These are phyloP conservation scores for Peniophora sp. DNA, from an alignment of 1,284 basidiomycete species.

Conservation along the genomic window DNA sequence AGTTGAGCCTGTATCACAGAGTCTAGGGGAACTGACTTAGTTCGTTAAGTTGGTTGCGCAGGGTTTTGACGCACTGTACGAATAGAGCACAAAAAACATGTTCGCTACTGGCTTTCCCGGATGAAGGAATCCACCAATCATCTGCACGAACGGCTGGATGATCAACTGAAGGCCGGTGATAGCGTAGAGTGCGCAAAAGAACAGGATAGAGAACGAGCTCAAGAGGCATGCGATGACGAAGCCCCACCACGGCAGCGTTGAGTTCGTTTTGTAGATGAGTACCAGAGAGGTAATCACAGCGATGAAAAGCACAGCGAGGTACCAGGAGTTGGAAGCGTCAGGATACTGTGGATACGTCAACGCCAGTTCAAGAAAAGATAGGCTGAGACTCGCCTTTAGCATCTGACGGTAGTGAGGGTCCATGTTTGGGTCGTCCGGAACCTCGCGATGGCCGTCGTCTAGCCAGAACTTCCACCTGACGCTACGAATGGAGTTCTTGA, in stretches of 20 bases:
- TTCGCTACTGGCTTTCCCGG: slow-evolving; percentile 38
- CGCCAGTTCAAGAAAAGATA: too few relatives aligned
- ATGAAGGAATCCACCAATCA: slow-evolving; percentile 23
- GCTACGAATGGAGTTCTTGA: slow-evolving; percentile 23
- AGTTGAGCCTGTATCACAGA: slow-evolving; percentile 33
- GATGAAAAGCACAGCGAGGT: slow-evolving; percentile 32
- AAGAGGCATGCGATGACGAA: slow-evolving; percentile 23
- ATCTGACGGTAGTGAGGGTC: slow-evolving; percentile 14
- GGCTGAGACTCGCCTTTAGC: too few relatives aligned
- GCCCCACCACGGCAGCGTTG: slow-evolving; percentile 38
- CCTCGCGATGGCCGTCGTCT: slow-evolving; percentile 5
- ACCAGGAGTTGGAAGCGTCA: slow-evolving; percentile 31
- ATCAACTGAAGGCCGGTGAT: slow-evolving; percentile 35
- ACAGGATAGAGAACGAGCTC: slow-evolving; percentile 41
- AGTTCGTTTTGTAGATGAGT: slow-evolving; percentile 44
- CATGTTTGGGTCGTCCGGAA: slow-evolving; percentile 6
- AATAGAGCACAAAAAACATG: slow-evolving; percentile 48
- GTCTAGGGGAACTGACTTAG: slow-evolving; percentile 13
- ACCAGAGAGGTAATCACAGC: slow-evolving; percentile 42
- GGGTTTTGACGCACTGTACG: slow-evolving; percentile 16
- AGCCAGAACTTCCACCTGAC: slow-evolving; percentile 10
- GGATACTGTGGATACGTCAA: too few relatives aligned
- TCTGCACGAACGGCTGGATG: slow-evolving; percentile 22
- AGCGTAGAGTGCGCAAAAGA: slow-evolving; percentile 35
- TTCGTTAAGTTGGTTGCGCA: neutral